A percentile compares a stretch with the other conserved stretches of the same genome.
phyloP scores from a whole-genome alignment of 108 stramenopile genomes.

The Pseudonitzschia multiseries region DNA sequence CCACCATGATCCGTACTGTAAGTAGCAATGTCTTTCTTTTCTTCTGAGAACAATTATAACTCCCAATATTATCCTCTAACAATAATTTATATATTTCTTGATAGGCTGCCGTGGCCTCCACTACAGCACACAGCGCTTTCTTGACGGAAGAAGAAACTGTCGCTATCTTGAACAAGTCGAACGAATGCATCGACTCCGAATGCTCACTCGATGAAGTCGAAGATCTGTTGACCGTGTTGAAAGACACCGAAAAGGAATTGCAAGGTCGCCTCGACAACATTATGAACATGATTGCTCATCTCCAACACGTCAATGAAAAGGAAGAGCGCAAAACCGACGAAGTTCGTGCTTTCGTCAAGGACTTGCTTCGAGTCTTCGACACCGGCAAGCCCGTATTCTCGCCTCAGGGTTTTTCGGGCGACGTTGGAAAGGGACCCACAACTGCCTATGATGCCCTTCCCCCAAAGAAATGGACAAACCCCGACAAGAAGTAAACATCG shows the following conservation, averaged over 20 bases:
- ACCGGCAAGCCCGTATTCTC: conserved; percentile 25
- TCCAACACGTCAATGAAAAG: conserved; percentile 66
- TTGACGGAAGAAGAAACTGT: conserved; percentile 62
- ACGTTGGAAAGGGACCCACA: conserved; percentile 63
- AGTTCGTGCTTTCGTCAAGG: conserved; percentile 68
- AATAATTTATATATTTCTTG: too few relatives aligned
- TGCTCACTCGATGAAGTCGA: conserved; percentile 80
- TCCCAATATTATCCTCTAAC: too few relatives aligned
- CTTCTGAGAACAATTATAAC: too few relatives aligned
- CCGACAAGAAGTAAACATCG: conserved; percentile 1
- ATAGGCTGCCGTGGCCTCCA: conserved; percentile 33
- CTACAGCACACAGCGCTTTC: conserved; percentile 52
- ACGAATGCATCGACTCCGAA: conserved; percentile 63
- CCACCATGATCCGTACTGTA: conserved; percentile 31
- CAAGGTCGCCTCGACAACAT: conserved; percentile 47
- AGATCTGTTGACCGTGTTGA: conserved; percentile 50
- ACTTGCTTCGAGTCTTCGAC: conserved; percentile 73
- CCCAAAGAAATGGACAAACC: conserved; percentile 57
- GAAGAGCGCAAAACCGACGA: conserved; percentile 65
- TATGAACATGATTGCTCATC: conserved; percentile 55
- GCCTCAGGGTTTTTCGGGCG: conserved; percentile 54
- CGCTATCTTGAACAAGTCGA: conserved; percentile 50
- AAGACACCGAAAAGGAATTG: conserved; percentile 56
- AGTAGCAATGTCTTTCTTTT: not conserved
- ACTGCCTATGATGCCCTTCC: conserved; percentile 80